Evolutionary conservation across 2,329 filamentous ascomycete species (phyloP), one percentile per base, ranked within the genome.

Genomic region (Penicillium sp.): DNA sequence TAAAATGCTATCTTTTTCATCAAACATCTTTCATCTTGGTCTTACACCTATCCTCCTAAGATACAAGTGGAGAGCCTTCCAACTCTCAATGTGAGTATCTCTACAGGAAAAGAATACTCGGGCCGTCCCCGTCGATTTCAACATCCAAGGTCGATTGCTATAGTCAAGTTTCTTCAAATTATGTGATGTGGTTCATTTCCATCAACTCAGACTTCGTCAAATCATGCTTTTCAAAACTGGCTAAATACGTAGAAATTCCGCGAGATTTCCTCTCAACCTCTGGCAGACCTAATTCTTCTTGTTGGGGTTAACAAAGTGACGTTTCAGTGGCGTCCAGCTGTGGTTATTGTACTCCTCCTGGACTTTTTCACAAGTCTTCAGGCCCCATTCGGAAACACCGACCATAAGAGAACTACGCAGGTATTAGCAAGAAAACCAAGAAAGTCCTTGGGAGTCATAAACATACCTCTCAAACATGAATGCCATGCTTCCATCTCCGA

Each of bases 281-380:
- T 4, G 21, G 21, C 15, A 13, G 4, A 21, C 18, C 36, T 42
- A 42, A 3, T n/a, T 16, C 41, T 28, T 42, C 13, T 78, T 77
- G 56, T 78, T 75, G 16, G 79, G 79, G 65, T 76, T 76, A 65
- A 76, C 76, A 58, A 86, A 88, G 65, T 87, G 82, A 41, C 84
- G 79, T 70, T 83, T 82, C 47, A 89, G 74, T 0, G 81, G 81
- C 26, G 79, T 85, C 90, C 90, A 96, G 68, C 88, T 92, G 76
- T 95, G 88, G 52, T 85, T 83, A 67, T 85, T 91, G 66, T 94
- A 95, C 51, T 82, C 82, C 59, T 84, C 79, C 74, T 89, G 86
- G 38, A 88, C 81, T 71, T 88, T 89, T 64, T 79, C 73, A 66
- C 85, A 93, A 56, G 82, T 82, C 70, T 84, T 86, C 56, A 89